Evolutionary conservation across 805 yeast genomes (phyloP), one percentile per base, ranked within the genome.

Genomic region (Candida hungchunana): DNA sequence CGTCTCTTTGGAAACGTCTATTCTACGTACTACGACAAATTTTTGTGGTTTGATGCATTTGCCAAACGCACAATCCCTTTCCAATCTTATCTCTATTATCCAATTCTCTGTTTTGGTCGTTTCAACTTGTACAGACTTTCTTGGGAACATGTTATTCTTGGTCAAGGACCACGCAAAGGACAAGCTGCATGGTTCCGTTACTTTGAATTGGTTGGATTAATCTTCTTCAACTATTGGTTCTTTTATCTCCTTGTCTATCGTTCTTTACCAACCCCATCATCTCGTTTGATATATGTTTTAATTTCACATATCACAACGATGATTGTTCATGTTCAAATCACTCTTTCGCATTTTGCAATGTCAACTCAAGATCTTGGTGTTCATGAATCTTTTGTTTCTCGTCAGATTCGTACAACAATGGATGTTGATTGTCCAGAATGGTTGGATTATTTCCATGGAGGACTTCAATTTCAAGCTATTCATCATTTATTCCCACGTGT

Each of bases 241-340:
- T 83, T 82, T 55, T 87, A 85, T 54, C 53, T 76, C 35, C 44
- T 83, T 15, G 71, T 82, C 11, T 62, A 59, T 42, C 69, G 72
- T 29, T 41, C 67, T 3, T 60, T 87, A 18, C 73, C 75, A 13
- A 72, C 77, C 8, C 64, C 71, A 33, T 55, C 73, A 58, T 69
- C 73, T 34, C 66, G 82, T 42, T 65, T 81, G 47, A 59, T 62
- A 41, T 88, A 69, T 56, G 63, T 88, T 12, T 51, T 86, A 68
- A 75, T 84, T 6, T 79, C 89, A 27, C 95, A 87, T 50, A 54
- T 85, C 7, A 72, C 84, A 10, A 83, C 96, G 3, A 85, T 86
- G 94, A 71, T 89, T 25, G 90, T 87, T n/a, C 96, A 87, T 58
- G 95, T 87, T 21, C 96, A 88, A 57, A 87, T 87, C 60, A 85